Evolutionary conservation across 2,329 filamentous ascomycete genomes (phyloP).

Genomic region (Paraphaeosphaeria minitans): DNA sequence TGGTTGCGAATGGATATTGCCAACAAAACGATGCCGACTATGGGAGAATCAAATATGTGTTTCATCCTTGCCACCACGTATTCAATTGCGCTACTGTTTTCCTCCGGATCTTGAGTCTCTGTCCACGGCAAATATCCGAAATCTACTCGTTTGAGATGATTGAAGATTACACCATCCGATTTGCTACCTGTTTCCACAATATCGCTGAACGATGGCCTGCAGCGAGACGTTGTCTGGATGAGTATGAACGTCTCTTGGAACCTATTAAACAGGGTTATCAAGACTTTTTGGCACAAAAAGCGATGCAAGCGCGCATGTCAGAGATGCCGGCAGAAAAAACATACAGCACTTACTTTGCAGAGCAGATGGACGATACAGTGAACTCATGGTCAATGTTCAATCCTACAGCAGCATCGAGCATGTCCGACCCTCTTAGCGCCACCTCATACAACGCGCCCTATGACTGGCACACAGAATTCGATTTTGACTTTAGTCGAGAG

Average conservation of each 20-base stretch:
- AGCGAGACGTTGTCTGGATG: slow-evolving; percentile 40
- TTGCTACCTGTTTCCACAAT: slow-evolving; percentile 39
- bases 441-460: slow-evolving; percentile 31
- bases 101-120: slow-evolving; percentile 37
- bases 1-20: slow-evolving; percentile 42
- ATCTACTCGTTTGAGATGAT: slow-evolving; percentile 31
- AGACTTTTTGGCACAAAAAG: slow-evolving; percentile 39
- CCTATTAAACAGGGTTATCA: slow-evolving; percentile 42
- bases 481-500: slow-evolving; percentile 28
- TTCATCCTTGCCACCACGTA: slow-evolving; percentile 45
- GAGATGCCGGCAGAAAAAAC: slow-evolving; percentile 12
- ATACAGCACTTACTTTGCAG: slow-evolving; percentile 22
- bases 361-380: slow-evolving; percentile 32
- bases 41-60: slow-evolving; percentile 46
- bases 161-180: slow-evolving; percentile 37
- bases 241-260: slow-evolving; percentile 38
- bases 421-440: slow-evolving; percentile 25
- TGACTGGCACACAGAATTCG: slow-evolving; percentile 43
- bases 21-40: slow-evolving; percentile 40
- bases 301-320: slow-evolving; percentile 16
- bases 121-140: slow-evolving; percentile 38
- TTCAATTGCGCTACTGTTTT: slow-evolving; percentile 43
- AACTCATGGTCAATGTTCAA: slow-evolving; percentile 40
- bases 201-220: slow-evolving; percentile 45
- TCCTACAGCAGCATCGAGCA: slow-evolving; percentile 30